A percentile compares a stretch with the other conserved stretches of the same genome.
phyloP scores from a whole-genome alignment of 352 stramenopile genomes.

The Globisporangium parvum region DNA sequence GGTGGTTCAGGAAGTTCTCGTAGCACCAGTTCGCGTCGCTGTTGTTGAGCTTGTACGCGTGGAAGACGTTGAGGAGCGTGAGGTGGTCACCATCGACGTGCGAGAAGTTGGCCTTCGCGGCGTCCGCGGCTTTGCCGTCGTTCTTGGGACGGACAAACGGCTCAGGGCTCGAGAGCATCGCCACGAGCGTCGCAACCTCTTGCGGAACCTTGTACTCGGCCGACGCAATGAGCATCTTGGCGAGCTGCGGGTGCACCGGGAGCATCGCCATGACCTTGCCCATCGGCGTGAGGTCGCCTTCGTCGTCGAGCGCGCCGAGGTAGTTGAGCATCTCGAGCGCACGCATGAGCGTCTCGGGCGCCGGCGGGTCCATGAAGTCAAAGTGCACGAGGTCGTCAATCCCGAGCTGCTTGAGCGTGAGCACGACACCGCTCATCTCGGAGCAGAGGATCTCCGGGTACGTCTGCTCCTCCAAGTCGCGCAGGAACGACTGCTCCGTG shows the following conservation, averaged over 20 bases:
- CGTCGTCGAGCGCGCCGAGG: slow-evolving; percentile 95
- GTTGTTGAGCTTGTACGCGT: slow-evolving; percentile 94
- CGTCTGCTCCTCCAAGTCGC: slow-evolving; percentile 97
- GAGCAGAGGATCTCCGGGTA: slow-evolving; percentile 98
- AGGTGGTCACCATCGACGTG: slow-evolving; percentile 96
- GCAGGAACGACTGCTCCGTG: slow-evolving; percentile 96
- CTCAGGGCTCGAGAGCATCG: slow-evolving; percentile 93
- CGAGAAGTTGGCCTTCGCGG: slow-evolving; percentile 95
- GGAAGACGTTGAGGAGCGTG: slow-evolving; percentile 97
- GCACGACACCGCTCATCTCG: slow-evolving; percentile 94
- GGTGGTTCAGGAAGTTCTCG: slow-evolving; percentile 97
- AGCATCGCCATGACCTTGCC: slow-evolving; percentile 94
- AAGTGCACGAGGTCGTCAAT: slow-evolving; percentile 99
- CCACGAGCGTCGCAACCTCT: slow-evolving; percentile 97
- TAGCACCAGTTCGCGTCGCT: slow-evolving; percentile 94
- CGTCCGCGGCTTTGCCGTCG: slow-evolving; percentile 93
- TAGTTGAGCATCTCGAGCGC: slow-evolving; percentile 98
- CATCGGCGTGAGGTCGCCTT: slow-evolving; percentile 93
- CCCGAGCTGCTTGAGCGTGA: slow-evolving; percentile 97
- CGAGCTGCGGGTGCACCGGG: slow-evolving; percentile 96
- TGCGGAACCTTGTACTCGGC: slow-evolving; percentile 94
- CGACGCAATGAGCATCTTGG: slow-evolving; percentile 96
- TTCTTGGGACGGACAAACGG: slow-evolving; percentile 96
- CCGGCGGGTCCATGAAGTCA: slow-evolving; percentile 99
- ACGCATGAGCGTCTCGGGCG: slow-evolving; percentile 97